These are phyloP conservation scores for Metschnikowia reukaufii DNA, from an alignment of 805 yeast species.

Conservation along the genomic window DNA sequence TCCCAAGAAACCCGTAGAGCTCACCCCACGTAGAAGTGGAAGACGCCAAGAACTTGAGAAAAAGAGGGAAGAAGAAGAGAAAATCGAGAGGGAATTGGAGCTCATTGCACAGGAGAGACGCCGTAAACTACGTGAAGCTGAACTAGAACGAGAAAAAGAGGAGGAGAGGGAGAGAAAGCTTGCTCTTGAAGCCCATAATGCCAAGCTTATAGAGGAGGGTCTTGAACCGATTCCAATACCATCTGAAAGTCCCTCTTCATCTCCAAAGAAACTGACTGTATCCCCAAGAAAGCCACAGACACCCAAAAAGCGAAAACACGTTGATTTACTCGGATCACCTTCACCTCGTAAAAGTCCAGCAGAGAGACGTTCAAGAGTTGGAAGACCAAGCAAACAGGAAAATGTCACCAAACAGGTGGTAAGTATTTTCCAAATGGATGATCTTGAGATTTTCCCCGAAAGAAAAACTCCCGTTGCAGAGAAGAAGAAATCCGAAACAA, in stretches of 20 bases:
- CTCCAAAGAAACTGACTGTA: not conserved
- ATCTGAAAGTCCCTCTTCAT: not conserved
- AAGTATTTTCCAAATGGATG: constrained; percentile 38
- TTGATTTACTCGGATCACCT: not conserved
- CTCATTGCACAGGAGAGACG: not conserved
- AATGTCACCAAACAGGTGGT: constrained; percentile 23
- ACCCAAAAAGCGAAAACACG: constrained; percentile 1
- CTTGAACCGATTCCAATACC: constrained; percentile 6
- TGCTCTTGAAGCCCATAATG: constrained; percentile 5
- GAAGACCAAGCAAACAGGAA: constrained; percentile 20
- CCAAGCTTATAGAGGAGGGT: constrained; percentile 9
- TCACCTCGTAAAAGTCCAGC: not conserved
- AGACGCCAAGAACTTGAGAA: constrained; percentile 9
- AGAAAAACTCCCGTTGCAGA: not conserved
- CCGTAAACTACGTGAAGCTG: not conserved
- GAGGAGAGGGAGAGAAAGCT: not conserved
- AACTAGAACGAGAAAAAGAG: constrained; percentile 4
- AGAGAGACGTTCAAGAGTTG: constrained; percentile 15
- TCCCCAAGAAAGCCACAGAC: constrained; percentile 5
- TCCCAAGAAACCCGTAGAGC: constrained; percentile 9
- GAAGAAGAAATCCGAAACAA: not conserved
- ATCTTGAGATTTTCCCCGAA: constrained; percentile 26
- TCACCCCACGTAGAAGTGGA: constrained; percentile 7
- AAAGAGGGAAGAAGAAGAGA: constrained; percentile 12
- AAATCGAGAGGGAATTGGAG: constrained; percentile 9